These are phyloP conservation scores for Pezicula carpinea DNA, from an alignment of 2,329 filamentous ascomycete species.

Conservation along the genomic window DNA sequence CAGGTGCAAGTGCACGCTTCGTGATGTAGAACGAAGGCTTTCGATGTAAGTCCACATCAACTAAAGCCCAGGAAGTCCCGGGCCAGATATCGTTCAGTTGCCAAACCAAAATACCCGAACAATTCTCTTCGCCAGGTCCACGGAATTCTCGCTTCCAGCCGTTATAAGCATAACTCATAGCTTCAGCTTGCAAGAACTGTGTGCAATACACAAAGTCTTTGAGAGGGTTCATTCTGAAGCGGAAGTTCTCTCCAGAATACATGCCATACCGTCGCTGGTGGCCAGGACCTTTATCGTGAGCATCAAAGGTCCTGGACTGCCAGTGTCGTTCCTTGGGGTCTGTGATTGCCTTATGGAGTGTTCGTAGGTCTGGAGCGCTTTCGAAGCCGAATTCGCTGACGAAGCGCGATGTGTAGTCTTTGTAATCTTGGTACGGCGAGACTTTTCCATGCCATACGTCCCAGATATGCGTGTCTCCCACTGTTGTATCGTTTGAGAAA, in stretches of 20 bases:
- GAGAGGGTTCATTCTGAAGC: constrained; percentile 21
- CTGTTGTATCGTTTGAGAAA: constrained; percentile 51
- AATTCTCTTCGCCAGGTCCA: constrained; percentile 30
- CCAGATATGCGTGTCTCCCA: constrained; percentile 53
- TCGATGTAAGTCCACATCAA: constrained; percentile 50
- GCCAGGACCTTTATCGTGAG: constrained; percentile 50
- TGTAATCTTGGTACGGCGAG: constrained; percentile 46
- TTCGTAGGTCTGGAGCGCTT: constrained; percentile 38
- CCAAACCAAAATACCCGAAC: constrained; percentile 63
- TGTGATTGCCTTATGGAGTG: constrained; percentile 47
- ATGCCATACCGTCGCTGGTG: constrained; percentile 45
- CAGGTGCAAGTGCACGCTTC: constrained; percentile 36
- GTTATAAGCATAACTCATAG: constrained; percentile 26
- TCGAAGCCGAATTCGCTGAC: constrained; percentile 53
- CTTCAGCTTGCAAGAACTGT: constrained; percentile 25
- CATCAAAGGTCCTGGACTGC: constrained; percentile 47
- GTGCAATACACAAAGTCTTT: constrained; percentile 24
- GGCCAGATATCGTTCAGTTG: constrained; percentile 70
- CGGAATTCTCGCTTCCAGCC: constrained; percentile 23
- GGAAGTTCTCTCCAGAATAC: constrained; percentile 25
- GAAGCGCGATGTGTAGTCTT: constrained; percentile 44
- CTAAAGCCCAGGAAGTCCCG: constrained; percentile 60
- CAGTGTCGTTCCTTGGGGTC: constrained; percentile 41
- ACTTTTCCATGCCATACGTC: constrained; percentile 51
- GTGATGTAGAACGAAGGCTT: constrained; percentile 50